Conservation (phyloP, 1,284 basidiomycete species). For the Athelia psychrophila region DNA sequence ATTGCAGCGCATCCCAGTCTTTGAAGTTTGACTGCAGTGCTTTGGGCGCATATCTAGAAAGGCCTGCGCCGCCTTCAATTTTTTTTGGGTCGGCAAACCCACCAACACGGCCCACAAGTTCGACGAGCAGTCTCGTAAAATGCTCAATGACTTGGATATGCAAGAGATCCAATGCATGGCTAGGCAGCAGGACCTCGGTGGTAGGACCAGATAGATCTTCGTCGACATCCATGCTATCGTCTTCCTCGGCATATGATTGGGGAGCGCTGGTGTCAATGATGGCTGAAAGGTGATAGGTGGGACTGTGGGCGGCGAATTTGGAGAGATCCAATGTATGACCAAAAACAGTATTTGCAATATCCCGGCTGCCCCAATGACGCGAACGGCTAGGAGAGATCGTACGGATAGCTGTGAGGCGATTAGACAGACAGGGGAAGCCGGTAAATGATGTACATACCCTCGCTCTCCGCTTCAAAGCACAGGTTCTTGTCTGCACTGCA, state of each 20-base stretch:
- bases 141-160: slow-evolving; percentile 69
- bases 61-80: slow-evolving; percentile 23
- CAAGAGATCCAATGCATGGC: slow-evolving; percentile 60
- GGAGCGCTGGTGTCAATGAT: slow-evolving; percentile 20
- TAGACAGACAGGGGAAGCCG: neutral
- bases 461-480: slow-evolving; percentile 47
- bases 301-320: slow-evolving; percentile 32
- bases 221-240: slow-evolving; percentile 61
- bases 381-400: slow-evolving; percentile 23
- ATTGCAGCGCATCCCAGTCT: slow-evolving; percentile 53
- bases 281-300: slow-evolving; percentile 26
- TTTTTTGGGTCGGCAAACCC: slow-evolving; percentile 36
- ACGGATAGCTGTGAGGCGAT: slow-evolving; percentile 18
- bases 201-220: slow-evolving; percentile 33
- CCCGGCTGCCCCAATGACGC: slow-evolving; percentile 38
- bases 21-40: slow-evolving; percentile 36
- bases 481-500: slow-evolving; percentile 69
- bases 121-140: slow-evolving; percentile 57
- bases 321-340: slow-evolving; percentile 29
- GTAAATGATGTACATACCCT: slow-evolving; percentile 35
- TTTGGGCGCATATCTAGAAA: slow-evolving; percentile 56
- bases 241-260: slow-evolving; percentile 28
- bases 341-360: slow-evolving; percentile 39
- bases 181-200: slow-evolving; percentile 30
- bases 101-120: slow-evolving; percentile 53